Evolutionary conservation across 257 asterid genomes (phyloP), one percentile per base, ranked within the genome.

Genomic region (Scutellaria baicalensis): DNA sequence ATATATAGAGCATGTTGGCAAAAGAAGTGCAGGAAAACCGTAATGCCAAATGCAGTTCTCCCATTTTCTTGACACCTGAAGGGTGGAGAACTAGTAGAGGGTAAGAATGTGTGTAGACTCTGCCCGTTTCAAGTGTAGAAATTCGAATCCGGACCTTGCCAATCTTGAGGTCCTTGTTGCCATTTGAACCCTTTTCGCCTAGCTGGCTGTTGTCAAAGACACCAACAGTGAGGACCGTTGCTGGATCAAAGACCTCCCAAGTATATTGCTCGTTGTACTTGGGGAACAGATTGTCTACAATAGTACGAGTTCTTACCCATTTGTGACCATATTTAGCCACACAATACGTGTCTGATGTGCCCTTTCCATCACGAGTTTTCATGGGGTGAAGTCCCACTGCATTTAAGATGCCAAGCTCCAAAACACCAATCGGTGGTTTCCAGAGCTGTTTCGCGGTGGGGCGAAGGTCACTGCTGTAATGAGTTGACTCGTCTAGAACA

Each of bases 161-260:
- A 5, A 92, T 87, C 69, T 90, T 88, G 3, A 83, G 55, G 77
- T 90, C 96, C 73, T 81, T 84, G 71, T 55, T 75, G 59, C 92
- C 89, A 1, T 82, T 80, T 3, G 83, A 36, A 51, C 80, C 88
- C 17, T 79, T 82, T 5, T 85, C 91, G 0, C 83, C 88, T 5
- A 88, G 71, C 72, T 88, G 97, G 64, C 86, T 75, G 83, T 90
- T 92, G 69, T 92, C 98, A 18, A 92, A 85, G 35, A 90, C 96
- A 11, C 97, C 98, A 2, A 92, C 93, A 0, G 98, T 92, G 67
- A 92, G 85, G 40, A 92, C 98, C 0, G 98, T 92, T 52, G 96
- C 90, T 6, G 92, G 91, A 71, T 92, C 98, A 13, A 90, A 92
- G 5, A 92, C 98, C 77, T 92, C 97, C 98, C 98, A 92, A 1